Conservation (phyloP, 257 asterid genomes). For the Gentiana straminea region DNA sequence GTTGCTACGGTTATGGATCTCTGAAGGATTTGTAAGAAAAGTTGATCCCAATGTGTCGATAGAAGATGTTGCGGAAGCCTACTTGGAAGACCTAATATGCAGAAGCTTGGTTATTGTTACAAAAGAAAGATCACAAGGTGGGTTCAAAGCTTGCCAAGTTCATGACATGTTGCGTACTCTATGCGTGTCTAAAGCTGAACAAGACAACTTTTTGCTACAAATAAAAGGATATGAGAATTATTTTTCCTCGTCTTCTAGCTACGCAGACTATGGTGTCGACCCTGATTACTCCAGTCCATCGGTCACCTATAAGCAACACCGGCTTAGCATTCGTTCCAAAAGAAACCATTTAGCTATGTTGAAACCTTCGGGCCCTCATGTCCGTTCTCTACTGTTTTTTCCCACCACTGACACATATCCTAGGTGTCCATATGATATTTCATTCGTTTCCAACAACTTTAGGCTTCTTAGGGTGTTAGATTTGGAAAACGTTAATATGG, state of each 20-base stretch:
- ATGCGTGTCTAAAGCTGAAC: constrained; percentile 1
- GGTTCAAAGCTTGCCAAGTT: constrained; percentile 9
- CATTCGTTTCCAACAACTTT: constrained; percentile 4
- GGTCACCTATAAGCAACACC: background rate
- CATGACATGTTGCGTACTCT: constrained; percentile 8
- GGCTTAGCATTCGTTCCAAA: background rate
- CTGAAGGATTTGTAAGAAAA: background rate
- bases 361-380: background rate
- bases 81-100: background rate
- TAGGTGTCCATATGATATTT: background rate
- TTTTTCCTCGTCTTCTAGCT: background rate
- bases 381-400: constrained; percentile 1
- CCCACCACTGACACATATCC: too few species aligned
- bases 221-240: background rate
- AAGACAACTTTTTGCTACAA: background rate
- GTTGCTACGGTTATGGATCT: background rate
- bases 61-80: background rate
- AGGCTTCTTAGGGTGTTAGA: constrained; percentile 7
- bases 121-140: constrained; percentile 2
- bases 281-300: background rate
- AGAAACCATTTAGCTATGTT: background rate
- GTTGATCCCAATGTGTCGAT: background rate
- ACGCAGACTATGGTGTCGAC: background rate
- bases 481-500: background rate
- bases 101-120: background rate